Base-by-base conservation (phyloP, 495 filamentous ascomycete genomes). In the Hamigera avellanea region DNA sequence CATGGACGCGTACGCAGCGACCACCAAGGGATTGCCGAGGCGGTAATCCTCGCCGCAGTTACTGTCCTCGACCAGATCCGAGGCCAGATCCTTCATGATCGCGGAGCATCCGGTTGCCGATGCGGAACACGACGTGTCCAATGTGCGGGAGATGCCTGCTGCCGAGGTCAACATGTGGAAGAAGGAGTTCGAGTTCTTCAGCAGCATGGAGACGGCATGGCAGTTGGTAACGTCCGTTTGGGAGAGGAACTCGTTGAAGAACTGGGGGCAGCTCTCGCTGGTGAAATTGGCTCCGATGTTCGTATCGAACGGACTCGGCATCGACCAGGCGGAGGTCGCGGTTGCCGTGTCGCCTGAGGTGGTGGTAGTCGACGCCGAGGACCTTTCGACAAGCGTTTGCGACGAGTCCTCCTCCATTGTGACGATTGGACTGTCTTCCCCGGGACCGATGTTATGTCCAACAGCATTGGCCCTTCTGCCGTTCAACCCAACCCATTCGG, bases 301-400 rank as follows among this genome's bases (percentile, higher is more conserved):
- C 30, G 73, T 76, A 48, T 91, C 84, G 52, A 89, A 84, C 3
- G 81, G 71, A 6, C 57, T 69, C 0, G 86, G 85, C 19, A 91
- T 62, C 8, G 31, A 30, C 28, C 28, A 30, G 14, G 28, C 5
- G n/a, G 28, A 30, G 28, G 28, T 30, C 10, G 28, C 28, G 14
- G 28, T 6, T 15, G 28, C 10, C 4, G 28, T 13, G 28, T 4
- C 28, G 6, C 5, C n/a, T 15, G 28, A 13, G 28, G 28, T 4
- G 10, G 28, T 6, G 5, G 28, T 15, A 6, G 28, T 30, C n/a
- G 28, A 6, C 3, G 5, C 14, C 12, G 28, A 6, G 4, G 28
- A 30, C n/a, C 28, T 30, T 15, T n/a, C 5, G 5, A 30, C n/a
- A 4, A 30, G 28, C 12, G 14, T 15, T 13, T 4, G 14, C 14